These are phyloP conservation scores for Chlorella sp. DNA, from an alignment of 139 green algal genomes.

Conservation along the genomic window DNA sequence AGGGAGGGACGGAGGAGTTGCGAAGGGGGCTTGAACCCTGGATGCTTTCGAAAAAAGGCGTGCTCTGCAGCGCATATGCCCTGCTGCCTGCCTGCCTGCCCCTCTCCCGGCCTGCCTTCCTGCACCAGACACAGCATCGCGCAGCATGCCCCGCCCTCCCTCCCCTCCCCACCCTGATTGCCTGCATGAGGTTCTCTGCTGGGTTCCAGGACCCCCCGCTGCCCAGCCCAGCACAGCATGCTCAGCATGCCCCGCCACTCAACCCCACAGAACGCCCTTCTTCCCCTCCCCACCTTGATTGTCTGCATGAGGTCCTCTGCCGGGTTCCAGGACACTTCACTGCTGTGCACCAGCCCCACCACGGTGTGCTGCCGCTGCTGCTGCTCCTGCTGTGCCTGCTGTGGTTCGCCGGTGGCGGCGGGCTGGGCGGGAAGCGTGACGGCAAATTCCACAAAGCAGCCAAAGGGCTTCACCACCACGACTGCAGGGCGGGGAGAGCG, in stretches of 20 bases:
- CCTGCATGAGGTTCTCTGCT: not conserved
- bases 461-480: conserved; percentile 44
- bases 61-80: not conserved
- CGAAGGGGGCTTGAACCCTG: not conserved
- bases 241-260: not conserved
- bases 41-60: not conserved
- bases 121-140: conserved; percentile 25
- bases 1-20: not conserved
- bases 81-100: no score
- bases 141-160: not conserved
- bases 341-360: conserved; percentile 45
- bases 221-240: conserved; percentile 17
- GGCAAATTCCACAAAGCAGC: conserved; percentile 48
- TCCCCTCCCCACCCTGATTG: not conserved
- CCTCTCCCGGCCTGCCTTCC: no score
- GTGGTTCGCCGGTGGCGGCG: not conserved
- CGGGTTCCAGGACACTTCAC: conserved; percentile 45
- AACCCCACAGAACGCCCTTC: not conserved
- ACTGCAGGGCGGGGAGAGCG: not conserved
- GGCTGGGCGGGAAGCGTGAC: not conserved
- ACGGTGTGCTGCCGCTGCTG: not conserved
- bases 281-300: conserved; percentile 5
- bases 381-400: not conserved
- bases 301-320: not conserved
- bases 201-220: conserved; percentile 47